Evolutionary conservation across 371 early-diverging fungal genomes (phyloP).

Genomic region (Capillidium heterosporum): DNA sequence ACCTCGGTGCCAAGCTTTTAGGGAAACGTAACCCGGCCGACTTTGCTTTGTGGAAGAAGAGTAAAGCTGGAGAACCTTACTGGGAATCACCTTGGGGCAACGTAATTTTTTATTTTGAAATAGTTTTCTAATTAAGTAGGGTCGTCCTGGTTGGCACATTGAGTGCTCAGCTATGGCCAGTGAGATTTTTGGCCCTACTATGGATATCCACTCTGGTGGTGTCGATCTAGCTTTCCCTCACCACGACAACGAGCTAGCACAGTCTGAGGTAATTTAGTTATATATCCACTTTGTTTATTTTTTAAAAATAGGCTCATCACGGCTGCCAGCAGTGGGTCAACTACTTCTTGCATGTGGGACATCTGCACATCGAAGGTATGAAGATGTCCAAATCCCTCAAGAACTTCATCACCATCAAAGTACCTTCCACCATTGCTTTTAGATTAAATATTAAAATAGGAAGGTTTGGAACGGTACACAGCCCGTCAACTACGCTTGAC

Average conservation of each 20-base stretch:
- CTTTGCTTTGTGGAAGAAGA: constrained; percentile 98
- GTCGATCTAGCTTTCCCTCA: constrained; percentile 98
- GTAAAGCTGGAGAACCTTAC: constrained; percentile 92
- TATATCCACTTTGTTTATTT: background rate
- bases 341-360: constrained; percentile 98
- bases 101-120: constrained; percentile 12
- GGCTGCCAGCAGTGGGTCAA: constrained; percentile 92
- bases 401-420: constrained; percentile 93
- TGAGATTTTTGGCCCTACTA: constrained; percentile 69
- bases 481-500: constrained; percentile 84
- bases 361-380: constrained; percentile 93
- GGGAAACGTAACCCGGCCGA: constrained; percentile 69
- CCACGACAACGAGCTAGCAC: constrained; percentile 99
- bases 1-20: constrained; percentile 45
- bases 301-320: constrained; percentile 42
- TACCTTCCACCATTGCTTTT: constrained; percentile 4
- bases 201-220: constrained; percentile 99
- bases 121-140: constrained; percentile 12
- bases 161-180: constrained; percentile 99
- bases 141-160: constrained; percentile 99
- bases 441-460: constrained; percentile 15
- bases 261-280: constrained; percentile 47
- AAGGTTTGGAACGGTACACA: constrained; percentile 69
- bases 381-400: constrained; percentile 99
- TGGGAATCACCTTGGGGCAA: constrained; percentile 93